These are phyloP conservation scores for Penicillium cosmopolitanum DNA, from an alignment of 495 filamentous ascomycete species.

Conservation along the genomic window DNA sequence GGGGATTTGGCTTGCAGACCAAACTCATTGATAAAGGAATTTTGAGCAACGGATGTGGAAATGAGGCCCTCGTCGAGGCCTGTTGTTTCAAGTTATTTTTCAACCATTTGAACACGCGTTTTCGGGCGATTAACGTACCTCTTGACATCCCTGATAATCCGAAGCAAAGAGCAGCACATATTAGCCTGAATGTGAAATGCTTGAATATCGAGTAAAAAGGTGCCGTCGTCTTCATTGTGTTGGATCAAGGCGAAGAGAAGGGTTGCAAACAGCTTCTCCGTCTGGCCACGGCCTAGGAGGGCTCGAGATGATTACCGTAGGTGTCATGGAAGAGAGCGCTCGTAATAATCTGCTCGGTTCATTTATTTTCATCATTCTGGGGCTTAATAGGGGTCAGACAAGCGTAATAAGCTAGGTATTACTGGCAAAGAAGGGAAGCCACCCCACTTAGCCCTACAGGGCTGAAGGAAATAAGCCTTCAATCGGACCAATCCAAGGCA, in stretches of 20 bases:
- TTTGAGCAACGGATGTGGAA: constrained; percentile 32
- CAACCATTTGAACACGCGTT: neutral
- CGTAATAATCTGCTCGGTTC: neutral
- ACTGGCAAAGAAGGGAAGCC: neutral
- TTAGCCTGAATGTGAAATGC: constrained; percentile 11
- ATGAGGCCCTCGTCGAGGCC: constrained; percentile 64
- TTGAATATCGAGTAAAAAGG: neutral
- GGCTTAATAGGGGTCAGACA: neutral
- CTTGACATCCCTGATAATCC: constrained; percentile 24
- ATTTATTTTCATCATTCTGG: neutral
- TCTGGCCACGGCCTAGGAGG: neutral
- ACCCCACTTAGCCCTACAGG: constrained; percentile 5
- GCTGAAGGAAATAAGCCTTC: constrained; percentile 4
- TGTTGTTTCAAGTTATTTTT: neutral
- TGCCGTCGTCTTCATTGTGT: neutral
- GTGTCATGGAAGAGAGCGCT: neutral
- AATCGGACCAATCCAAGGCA: neutral
- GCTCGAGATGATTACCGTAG: neutral
- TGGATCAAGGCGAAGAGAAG: neutral
- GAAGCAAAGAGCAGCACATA: constrained; percentile 24
- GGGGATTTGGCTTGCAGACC: constrained; percentile 37
- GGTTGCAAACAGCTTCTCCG: neutral
- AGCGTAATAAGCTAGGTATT: neutral
- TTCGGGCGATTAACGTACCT: constrained; percentile 9
- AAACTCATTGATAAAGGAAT: constrained; percentile 32